phyloP scores from a whole-genome alignment of 2,329 filamentous ascomycete genomes.

The Chrysoporthe puriensis region DNA sequence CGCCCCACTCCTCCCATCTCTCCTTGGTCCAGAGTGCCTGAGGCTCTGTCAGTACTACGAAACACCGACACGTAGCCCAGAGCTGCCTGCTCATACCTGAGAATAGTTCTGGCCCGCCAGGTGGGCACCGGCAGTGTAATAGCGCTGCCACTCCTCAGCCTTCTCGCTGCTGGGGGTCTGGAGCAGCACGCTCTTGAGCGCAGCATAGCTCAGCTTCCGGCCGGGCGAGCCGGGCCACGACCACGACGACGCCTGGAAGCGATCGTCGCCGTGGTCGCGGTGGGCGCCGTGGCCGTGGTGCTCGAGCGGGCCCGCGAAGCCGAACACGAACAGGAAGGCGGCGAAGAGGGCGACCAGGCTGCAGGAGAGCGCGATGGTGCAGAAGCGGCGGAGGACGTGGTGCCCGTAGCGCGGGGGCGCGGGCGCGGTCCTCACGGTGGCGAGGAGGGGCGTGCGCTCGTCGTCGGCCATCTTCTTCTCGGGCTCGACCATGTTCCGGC shows the following conservation, averaged over 20 bases:
- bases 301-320: slow-evolving; percentile 42
- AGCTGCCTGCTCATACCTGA: slow-evolving; percentile 54
- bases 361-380: slow-evolving; percentile 63
- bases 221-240: slow-evolving; percentile 36
- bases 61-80: background rate
- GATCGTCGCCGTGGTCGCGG: too few relatives aligned
- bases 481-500: slow-evolving; percentile 28
- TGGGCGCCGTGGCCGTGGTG: slow-evolving; percentile 35
- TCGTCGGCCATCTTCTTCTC: slow-evolving; percentile 52
- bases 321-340: slow-evolving; percentile 47
- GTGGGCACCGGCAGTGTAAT: slow-evolving; percentile 78
- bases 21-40: slow-evolving; percentile 75
- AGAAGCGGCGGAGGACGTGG: slow-evolving; percentile 66
- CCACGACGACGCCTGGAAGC: slow-evolving; percentile 32
- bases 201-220: slow-evolving; percentile 47
- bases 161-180: slow-evolving; percentile 60
- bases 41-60: background rate
- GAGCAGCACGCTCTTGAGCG: slow-evolving; percentile 61
- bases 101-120: slow-evolving; percentile 78
- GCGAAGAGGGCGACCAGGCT: slow-evolving; percentile 56
- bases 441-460: slow-evolving; percentile 70
- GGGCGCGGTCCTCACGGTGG: slow-evolving; percentile 61
- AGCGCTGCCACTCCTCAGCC: slow-evolving; percentile 73
- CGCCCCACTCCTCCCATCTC: slow-evolving; percentile 72
- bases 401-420: slow-evolving; percentile 61